phyloP scores from a whole-genome alignment of 2,329 filamentous ascomycete genomes.

The Sporothrix humicola region DNA sequence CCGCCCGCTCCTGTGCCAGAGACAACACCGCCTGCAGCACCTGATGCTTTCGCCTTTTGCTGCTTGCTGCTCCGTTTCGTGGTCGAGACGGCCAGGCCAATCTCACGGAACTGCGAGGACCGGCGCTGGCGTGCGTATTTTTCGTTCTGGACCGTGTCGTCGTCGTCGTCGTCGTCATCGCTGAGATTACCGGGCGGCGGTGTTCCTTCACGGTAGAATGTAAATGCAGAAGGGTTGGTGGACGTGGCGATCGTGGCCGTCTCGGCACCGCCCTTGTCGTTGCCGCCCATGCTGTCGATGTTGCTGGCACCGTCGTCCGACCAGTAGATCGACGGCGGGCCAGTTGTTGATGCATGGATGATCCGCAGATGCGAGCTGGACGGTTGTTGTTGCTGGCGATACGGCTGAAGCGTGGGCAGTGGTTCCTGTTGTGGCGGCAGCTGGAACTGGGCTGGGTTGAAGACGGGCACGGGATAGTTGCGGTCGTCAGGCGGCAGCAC shows the following conservation, averaged over 20 bases:
- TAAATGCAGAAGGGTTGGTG: constrained; percentile 44
- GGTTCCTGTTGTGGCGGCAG: constrained; percentile 17
- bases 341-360: constrained; percentile 23
- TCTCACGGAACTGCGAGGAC: constrained; percentile 21
- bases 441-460: constrained; percentile 7
- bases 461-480: constrained; percentile 28
- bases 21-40: not conserved
- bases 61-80: constrained; percentile 29
- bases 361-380: constrained; percentile 18
- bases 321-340: constrained; percentile 43
- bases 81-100: constrained; percentile 18
- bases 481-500: constrained; percentile 35
- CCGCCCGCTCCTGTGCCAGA: not conserved
- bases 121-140: not conserved
- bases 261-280: constrained; percentile 28
- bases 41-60: constrained; percentile 6
- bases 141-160: constrained; percentile 1
- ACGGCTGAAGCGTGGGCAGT: not conserved
- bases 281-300: not conserved
- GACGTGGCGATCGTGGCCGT: constrained; percentile 34
- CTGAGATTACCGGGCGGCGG: constrained; percentile 43
- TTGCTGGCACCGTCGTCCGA: constrained; percentile 39
- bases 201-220: constrained; percentile 51
- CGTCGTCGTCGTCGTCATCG: constrained; percentile 28
- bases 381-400: not conserved